Conservation (phyloP, 2,329 filamentous ascomycete species). For the Metarhizium anisopliae region DNA sequence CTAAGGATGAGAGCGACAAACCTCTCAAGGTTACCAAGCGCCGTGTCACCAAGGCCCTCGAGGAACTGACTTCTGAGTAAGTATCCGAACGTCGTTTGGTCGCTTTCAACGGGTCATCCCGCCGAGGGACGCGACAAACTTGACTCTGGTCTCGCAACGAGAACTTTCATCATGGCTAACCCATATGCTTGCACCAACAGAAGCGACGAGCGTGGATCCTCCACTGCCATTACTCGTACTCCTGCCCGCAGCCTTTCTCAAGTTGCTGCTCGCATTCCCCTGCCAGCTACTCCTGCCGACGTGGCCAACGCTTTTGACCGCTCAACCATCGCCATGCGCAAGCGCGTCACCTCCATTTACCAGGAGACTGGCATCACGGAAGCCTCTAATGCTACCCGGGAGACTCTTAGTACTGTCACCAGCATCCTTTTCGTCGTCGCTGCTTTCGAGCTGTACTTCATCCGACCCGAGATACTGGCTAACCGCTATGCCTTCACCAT, state of each 20-base stretch:
- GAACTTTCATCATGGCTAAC: background rate
- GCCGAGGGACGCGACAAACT: background rate
- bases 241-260: conserved; percentile 44
- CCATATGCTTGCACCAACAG: conserved; percentile 8
- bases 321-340: conserved; percentile 56
- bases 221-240: conserved; percentile 39
- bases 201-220: conserved; percentile 24
- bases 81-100: conserved; percentile 8
- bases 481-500: conserved; percentile 65
- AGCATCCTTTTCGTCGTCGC: conserved; percentile 62
- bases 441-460: conserved; percentile 58
- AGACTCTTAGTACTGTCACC: conserved; percentile 61
- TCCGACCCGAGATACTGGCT: conserved; percentile 63
- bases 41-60: conserved; percentile 32
- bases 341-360: conserved; percentile 55
- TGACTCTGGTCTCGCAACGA: too few relatives aligned
- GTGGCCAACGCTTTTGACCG: conserved; percentile 70
- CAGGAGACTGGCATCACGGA: conserved; percentile 59
- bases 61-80: conserved; percentile 38
- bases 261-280: conserved; percentile 51
- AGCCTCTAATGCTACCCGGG: conserved; percentile 55
- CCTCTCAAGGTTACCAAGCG: conserved; percentile 38
- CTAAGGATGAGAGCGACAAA: conserved; percentile 27
- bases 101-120: too few relatives aligned
- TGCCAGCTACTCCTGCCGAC: conserved; percentile 72